Evolutionary conservation across 768 basidiomycete genomes (phyloP).

Genomic region (Leccinum longicurvipes): DNA sequence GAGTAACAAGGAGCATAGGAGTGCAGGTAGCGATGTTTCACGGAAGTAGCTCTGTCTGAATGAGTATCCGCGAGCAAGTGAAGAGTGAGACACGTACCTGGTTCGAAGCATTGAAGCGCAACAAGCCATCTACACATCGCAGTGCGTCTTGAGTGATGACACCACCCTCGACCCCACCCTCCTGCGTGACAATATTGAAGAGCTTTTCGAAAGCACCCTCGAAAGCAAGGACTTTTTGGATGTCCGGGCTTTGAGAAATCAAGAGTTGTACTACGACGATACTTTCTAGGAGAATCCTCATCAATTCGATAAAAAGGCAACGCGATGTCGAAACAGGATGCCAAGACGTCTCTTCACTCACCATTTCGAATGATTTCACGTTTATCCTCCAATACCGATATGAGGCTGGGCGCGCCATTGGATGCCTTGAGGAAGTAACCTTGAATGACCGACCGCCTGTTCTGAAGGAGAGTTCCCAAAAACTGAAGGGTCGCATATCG

Average conservation of each 20-base stretch:
- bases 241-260: conserved; percentile 82
- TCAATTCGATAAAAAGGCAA: conserved; percentile 5
- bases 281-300: conserved; percentile 53
- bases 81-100: conserved; percentile 52
- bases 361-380: conserved; percentile 88
- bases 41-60: conserved; percentile 86
- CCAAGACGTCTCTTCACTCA: conserved; percentile 32
- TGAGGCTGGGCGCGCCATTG: conserved; percentile 69
- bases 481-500: conserved; percentile 83
- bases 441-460: conserved; percentile 79
- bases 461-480: conserved; percentile 74
- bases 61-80: conserved; percentile 10
- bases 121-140: conserved; percentile 76
- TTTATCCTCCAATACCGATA: conserved; percentile 77
- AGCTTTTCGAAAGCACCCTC: conserved; percentile 96
- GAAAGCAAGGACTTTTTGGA: conserved; percentile 96
- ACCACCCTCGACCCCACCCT: conserved; percentile 92
- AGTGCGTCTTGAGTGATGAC: conserved; percentile 84
- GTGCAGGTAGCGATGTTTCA: conserved; percentile 71
- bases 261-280: conserved; percentile 79
- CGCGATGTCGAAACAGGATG: not conserved
- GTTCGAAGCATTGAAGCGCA: conserved; percentile 92
- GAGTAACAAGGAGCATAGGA: conserved; percentile 64
- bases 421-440: conserved; percentile 87
- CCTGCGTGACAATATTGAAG: conserved; percentile 80